These are phyloP conservation scores for Glycine tomentella DNA, from an alignment of 306 rosid genomes.

Conservation along the genomic window DNA sequence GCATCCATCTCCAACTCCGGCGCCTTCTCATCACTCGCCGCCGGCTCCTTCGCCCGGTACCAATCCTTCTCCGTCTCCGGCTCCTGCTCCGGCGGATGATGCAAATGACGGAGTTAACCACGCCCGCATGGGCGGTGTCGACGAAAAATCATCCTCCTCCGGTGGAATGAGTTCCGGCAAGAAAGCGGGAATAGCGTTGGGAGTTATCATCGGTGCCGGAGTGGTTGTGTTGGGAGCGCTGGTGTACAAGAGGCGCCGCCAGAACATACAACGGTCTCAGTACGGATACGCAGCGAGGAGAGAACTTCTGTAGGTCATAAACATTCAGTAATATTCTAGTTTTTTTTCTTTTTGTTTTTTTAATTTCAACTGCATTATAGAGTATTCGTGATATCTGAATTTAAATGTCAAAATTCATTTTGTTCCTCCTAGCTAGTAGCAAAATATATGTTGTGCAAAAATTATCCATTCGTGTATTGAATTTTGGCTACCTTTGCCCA, in stretches of 20 bases:
- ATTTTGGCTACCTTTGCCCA: background rate
- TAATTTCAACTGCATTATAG: conserved; percentile 42
- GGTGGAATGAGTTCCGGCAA: conserved; percentile 77
- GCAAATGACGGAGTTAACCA: conserved; percentile 21
- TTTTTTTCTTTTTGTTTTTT: background rate
- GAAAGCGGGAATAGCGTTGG: conserved; percentile 81
- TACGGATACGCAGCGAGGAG: conserved; percentile 72
- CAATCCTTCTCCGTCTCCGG: conserved; percentile 38
- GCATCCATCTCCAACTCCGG: conserved; percentile 41
- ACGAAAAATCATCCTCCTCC: conserved; percentile 47
- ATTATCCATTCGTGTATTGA: background rate
- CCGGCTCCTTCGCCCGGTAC: conserved; percentile 46
- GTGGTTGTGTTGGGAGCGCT: conserved; percentile 62
- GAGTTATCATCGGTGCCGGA: conserved; percentile 62
- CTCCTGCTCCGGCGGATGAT: conserved; percentile 41
- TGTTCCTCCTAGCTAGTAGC: background rate
- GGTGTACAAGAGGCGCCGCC: conserved; percentile 78
- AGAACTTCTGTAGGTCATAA: conserved; percentile 66
- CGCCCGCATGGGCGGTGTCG: background rate
- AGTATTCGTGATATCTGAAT: conserved; percentile 33
- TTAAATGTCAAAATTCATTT: conserved; percentile 20
- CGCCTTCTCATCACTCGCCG: conserved; percentile 33
- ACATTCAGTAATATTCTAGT: conserved; percentile 5
- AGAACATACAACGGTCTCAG: conserved; percentile 73
- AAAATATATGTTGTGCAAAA: background rate